Evolutionary conservation across 495 filamentous ascomycete genomes (phyloP).

Genomic region (Aspergillus leporis): DNA sequence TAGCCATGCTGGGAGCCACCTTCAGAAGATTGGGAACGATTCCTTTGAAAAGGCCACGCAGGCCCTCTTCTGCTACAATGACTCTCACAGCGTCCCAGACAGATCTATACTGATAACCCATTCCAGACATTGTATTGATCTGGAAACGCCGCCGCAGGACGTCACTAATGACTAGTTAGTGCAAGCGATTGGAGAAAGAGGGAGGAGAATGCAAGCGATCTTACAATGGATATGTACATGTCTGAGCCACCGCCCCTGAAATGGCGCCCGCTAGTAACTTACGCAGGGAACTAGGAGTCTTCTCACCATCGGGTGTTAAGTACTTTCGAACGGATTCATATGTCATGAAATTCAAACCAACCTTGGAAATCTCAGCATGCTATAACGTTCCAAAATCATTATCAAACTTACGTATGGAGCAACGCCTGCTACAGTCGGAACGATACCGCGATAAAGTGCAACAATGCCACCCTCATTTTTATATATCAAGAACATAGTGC

Average conservation of each 20-base stretch:
- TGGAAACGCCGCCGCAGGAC: slow-evolving; percentile 95
- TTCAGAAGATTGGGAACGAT: slow-evolving; percentile 93
- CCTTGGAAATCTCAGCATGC: slow-evolving; percentile 46
- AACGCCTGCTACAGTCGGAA: slow-evolving; percentile 92
- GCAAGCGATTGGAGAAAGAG: background rate
- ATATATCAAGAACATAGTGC: slow-evolving; percentile 80
- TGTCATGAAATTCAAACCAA: slow-evolving; percentile 96
- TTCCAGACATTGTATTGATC: slow-evolving; percentile 99
- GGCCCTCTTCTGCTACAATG: slow-evolving; percentile 78
- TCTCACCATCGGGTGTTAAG: slow-evolving; percentile 83
- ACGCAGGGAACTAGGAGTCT: slow-evolving; percentile 74
- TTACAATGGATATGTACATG: slow-evolving; percentile 97
- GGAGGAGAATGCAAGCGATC: slow-evolving; percentile 26
- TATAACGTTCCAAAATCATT: slow-evolving; percentile 19
- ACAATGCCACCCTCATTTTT: slow-evolving; percentile 81
- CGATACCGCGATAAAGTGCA: slow-evolving; percentile 87
- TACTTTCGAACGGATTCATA: slow-evolving; percentile 86
- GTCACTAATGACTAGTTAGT: slow-evolving; percentile 56
- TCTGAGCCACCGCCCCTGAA: slow-evolving; percentile 94
- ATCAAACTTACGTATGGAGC: slow-evolving; percentile 80
- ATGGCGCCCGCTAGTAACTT: slow-evolving; percentile 89
- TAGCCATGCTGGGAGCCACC: slow-evolving; percentile 97
- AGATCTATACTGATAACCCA: slow-evolving; percentile 92
- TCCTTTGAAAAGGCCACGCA: slow-evolving; percentile 83
- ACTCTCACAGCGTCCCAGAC: slow-evolving; percentile 80